A percentile compares a stretch with the other conserved stretches of the same genome.
Evolutionary conservation across 2,329 filamentous ascomycete genomes (phyloP).

Genomic region (Bipolaris zeicola): DNA sequence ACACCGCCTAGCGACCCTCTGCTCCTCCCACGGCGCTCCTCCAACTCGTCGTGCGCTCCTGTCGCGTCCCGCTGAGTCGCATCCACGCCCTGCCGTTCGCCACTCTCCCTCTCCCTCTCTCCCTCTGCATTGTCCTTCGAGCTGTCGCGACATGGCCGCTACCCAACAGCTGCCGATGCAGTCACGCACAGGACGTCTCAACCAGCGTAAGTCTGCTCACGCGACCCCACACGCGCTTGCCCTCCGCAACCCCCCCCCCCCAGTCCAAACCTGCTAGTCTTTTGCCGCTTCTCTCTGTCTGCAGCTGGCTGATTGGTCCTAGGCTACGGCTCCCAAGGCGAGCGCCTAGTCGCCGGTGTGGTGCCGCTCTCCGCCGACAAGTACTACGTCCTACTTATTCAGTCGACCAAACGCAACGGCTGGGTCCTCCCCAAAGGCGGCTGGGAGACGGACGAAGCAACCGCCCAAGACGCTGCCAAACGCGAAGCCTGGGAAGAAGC

Average conservation of each 20-base stretch:
- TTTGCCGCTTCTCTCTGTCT: not conserved
- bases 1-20: constrained; percentile 31
- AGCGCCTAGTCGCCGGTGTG: constrained; percentile 92
- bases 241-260: constrained; percentile 12
- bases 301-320: constrained; percentile 27
- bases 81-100: constrained; percentile 11
- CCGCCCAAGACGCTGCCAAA: constrained; percentile 78
- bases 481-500: constrained; percentile 98
- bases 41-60: constrained; percentile 4
- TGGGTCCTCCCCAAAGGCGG: constrained; percentile 98
- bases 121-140: constrained; percentile 14
- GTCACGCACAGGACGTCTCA: constrained; percentile 76
- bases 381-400: constrained; percentile 87
- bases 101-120: not conserved
- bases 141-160: constrained; percentile 51
- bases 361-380: constrained; percentile 88
- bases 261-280: constrained; percentile 2
- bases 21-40: constrained; percentile 22
- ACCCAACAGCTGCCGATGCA: constrained; percentile 57
- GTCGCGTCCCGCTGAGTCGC: constrained; percentile 22
- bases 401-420: constrained; percentile 85
- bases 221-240: constrained; percentile 15
- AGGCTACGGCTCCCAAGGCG: constrained; percentile 93
- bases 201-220: constrained; percentile 72
- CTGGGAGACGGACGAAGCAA: constrained; percentile 94